phyloP scores from a whole-genome alignment of 1,284 basidiomycete genomes.

The Ceratobasidium sp. region DNA sequence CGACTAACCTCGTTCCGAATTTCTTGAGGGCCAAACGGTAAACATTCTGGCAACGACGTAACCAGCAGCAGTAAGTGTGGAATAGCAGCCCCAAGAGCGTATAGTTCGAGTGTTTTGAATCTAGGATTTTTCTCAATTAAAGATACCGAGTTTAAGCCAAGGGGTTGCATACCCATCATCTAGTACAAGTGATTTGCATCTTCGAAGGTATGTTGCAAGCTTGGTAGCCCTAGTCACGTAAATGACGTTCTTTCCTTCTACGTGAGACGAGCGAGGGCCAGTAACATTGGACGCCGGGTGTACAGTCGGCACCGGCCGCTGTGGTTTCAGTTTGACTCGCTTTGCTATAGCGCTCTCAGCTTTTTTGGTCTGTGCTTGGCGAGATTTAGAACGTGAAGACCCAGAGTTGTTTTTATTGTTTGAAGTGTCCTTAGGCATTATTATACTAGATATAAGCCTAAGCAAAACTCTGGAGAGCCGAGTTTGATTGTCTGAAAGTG shows the following conservation, averaged over 20 bases:
- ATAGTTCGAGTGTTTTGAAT: conserved; percentile 80
- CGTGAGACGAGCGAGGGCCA: conserved; percentile 81
- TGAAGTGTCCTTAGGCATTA: conserved; percentile 18
- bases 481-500: neutral
- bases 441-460: neutral
- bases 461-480: too few relatives aligned
- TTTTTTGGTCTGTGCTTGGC: neutral
- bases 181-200: conserved; percentile 81
- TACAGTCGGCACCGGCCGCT: conserved; percentile 80
- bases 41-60: conserved; percentile 77
- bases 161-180: conserved; percentile 75
- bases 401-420: neutral
- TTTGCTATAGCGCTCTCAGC: neutral
- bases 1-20: conserved; percentile 61
- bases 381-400: conserved; percentile 5
- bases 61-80: conserved; percentile 81
- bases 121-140: conserved; percentile 58
- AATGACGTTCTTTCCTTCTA: conserved; percentile 81
- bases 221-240: conserved; percentile 84
- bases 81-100: conserved; percentile 89
- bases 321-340: conserved; percentile 73
- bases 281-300: conserved; percentile 80
- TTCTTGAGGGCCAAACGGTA: conserved; percentile 76
- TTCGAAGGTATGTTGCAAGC: conserved; percentile 79
- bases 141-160: neutral